A percentile compares a stretch with the other conserved stretches of the same genome.
These are phyloP conservation scores for Tetratostichococcus sp. DNA, from an alignment of 139 green algal species.

Conservation along the genomic window DNA sequence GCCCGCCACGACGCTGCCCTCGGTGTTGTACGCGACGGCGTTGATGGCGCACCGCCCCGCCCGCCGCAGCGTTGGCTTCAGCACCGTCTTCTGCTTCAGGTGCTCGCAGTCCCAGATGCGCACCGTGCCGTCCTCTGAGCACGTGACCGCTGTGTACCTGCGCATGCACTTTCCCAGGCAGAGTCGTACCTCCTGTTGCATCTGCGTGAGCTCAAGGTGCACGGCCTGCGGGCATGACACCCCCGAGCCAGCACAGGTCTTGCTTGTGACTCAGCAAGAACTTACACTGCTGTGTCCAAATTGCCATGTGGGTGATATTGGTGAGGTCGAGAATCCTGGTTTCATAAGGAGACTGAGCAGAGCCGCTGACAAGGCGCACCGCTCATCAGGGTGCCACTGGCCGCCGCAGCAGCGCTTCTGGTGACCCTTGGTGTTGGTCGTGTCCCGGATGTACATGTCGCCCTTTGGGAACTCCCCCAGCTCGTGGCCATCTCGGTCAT, in stretches of 20 bases:
- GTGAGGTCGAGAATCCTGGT: too few relatives aligned
- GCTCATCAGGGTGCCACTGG: constrained; percentile 85
- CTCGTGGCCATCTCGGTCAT: constrained; percentile 76
- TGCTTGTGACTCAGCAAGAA: too few relatives aligned
- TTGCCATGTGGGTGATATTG: too few relatives aligned
- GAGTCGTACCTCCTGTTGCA: too few relatives aligned
- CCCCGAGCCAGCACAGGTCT: too few relatives aligned
- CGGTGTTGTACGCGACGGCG: constrained; percentile 60
- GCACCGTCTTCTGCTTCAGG: constrained; percentile 82
- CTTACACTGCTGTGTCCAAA: too few relatives aligned
- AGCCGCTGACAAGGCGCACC: too few relatives aligned
- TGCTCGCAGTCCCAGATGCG: constrained; percentile 79
- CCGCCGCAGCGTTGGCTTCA: constrained; percentile 72
- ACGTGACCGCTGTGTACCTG: constrained; percentile 70
- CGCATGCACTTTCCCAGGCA: too few relatives aligned
- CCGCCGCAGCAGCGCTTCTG: constrained; percentile 69
- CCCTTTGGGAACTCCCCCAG: constrained; percentile 74
- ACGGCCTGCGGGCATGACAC: too few relatives aligned
- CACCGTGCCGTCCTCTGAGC: constrained; percentile 85
- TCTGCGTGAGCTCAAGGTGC: too few relatives aligned
- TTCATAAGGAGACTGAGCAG: too few relatives aligned
- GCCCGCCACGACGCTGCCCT: constrained; percentile 72
- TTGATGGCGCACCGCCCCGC: constrained; percentile 76
- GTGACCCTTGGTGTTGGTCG: constrained; percentile 93
- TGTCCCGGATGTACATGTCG: constrained; percentile 96